phyloP scores from a whole-genome alignment of 2,329 filamentous ascomycete genomes.

The Talaromyces sp. region DNA sequence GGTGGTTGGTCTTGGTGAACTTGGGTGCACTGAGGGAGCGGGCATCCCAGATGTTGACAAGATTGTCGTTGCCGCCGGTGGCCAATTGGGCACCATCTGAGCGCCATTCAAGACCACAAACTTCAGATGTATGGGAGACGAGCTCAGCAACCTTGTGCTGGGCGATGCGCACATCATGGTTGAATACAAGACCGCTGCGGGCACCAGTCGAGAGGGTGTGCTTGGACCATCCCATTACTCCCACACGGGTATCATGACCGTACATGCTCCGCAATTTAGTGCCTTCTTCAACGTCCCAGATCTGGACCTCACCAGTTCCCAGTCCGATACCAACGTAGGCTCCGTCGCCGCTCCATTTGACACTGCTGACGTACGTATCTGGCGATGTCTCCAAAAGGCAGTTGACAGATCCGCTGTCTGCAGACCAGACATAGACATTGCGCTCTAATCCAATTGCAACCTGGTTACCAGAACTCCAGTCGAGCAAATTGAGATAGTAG shows the following conservation, averaged over 20 bases:
- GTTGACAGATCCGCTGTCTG: slow-evolving; percentile 83
- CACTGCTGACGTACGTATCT: slow-evolving; percentile 95
- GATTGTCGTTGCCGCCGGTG: slow-evolving; percentile 96
- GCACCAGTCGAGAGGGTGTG: slow-evolving; percentile 93
- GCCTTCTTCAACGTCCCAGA: slow-evolving; percentile 95
- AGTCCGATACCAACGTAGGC: slow-evolving; percentile 95
- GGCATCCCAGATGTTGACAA: slow-evolving; percentile 98
- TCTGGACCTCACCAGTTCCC: slow-evolving; percentile 93
- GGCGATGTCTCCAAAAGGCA: slow-evolving; percentile 80
- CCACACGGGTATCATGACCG: slow-evolving; percentile 91
- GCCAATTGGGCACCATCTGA: slow-evolving; percentile 94
- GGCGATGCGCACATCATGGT: slow-evolving; percentile 96
- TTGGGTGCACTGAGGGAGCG: slow-evolving; percentile 89
- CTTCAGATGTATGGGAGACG: slow-evolving; percentile 93
- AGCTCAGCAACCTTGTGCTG: slow-evolving; percentile 98
- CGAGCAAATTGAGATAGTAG: slow-evolving; percentile 97
- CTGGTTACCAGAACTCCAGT: slow-evolving; percentile 97
- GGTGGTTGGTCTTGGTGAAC: slow-evolving; percentile 99
- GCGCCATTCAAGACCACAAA: slow-evolving; percentile 97
- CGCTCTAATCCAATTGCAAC: slow-evolving; percentile 96
- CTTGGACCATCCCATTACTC: slow-evolving; percentile 99
- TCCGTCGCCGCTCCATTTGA: slow-evolving; percentile 97
- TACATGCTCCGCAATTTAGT: slow-evolving; percentile 98
- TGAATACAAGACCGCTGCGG: slow-evolving; percentile 90
- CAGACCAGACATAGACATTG: slow-evolving; percentile 97